phyloP scores from a whole-genome alignment of 2,329 filamentous ascomycete species.

The Plenodomus tracheiphilus region DNA sequence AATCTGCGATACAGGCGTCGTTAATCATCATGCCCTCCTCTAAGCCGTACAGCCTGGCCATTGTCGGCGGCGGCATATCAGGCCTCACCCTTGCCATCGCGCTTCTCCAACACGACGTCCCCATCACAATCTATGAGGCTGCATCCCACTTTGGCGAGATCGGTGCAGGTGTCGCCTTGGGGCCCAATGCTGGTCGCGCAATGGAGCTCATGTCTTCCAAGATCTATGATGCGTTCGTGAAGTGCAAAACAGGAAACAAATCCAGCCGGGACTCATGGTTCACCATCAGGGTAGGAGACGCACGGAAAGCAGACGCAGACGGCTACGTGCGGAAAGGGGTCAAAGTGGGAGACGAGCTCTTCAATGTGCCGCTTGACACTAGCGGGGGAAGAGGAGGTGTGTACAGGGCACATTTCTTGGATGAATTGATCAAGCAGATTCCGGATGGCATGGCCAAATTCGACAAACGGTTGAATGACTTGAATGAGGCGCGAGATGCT shows the following conservation, averaged over 20 bases:
- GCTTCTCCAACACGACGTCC: constrained; percentile 52
- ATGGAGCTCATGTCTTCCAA: constrained; percentile 58
- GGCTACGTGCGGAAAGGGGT: constrained; percentile 31
- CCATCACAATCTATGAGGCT: constrained; percentile 60
- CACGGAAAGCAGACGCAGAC: constrained; percentile 33
- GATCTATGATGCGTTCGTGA: constrained; percentile 45
- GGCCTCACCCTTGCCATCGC: constrained; percentile 60
- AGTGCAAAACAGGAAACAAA: constrained; percentile 46
- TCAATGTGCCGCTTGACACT: constrained; percentile 29
- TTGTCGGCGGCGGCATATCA: constrained; percentile 63
- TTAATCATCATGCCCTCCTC: constrained; percentile 12
- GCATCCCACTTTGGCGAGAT: constrained; percentile 60
- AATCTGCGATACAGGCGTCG: constrained; percentile 22
- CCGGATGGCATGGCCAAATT: constrained; percentile 51
- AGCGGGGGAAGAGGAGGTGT: constrained; percentile 41
- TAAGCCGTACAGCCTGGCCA: constrained; percentile 55
- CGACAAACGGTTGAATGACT: constrained; percentile 44
- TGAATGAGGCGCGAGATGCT: constrained; percentile 33
- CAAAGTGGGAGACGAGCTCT: constrained; percentile 37
- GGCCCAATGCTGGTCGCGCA: constrained; percentile 59
- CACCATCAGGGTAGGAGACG: constrained; percentile 38
- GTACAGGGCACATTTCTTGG: constrained; percentile 55
- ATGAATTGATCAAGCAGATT: constrained; percentile 54
- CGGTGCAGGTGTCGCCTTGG: constrained; percentile 61
- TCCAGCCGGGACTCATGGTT: constrained; percentile 33